A percentile compares a stretch with the other conserved stretches of the same genome.
phyloP scores from a whole-genome alignment of 148 eudicot species.

The Fagopyrum homotropicum region DNA sequence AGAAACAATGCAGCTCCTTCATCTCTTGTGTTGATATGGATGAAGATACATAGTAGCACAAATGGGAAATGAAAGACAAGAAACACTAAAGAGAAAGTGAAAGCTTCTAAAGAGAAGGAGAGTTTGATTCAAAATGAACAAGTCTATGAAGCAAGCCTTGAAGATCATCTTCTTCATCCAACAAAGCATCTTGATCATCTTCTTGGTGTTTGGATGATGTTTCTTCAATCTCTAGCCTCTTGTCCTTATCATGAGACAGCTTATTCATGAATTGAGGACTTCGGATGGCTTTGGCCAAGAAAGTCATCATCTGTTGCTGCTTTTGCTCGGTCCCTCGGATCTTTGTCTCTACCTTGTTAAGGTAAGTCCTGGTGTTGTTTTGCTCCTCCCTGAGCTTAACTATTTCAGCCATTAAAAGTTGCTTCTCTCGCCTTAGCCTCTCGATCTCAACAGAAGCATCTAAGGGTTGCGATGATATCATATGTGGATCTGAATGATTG shows the following conservation, averaged over 20 bases:
- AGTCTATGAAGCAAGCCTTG: too few relatives aligned
- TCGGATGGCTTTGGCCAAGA: conserved; percentile 34
- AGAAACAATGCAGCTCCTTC: too few relatives aligned
- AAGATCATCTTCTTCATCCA: conserved; percentile 9
- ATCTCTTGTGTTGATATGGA: too few relatives aligned
- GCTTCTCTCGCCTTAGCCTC: conserved; percentile 38
- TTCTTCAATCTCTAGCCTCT: conserved; percentile 30
- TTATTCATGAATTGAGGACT: conserved; percentile 35
- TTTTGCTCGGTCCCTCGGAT: conserved; percentile 32
- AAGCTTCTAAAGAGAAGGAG: too few relatives aligned
- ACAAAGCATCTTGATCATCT: conserved; percentile 9
- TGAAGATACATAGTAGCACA: too few relatives aligned
- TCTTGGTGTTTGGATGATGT: conserved; percentile 2
- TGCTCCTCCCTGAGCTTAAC: conserved; percentile 47
- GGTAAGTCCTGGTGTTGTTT: conserved; percentile 24
- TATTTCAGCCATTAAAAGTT: conserved; percentile 33
- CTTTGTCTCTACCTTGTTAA: conserved; percentile 32
- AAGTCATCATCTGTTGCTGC: conserved; percentile 39
- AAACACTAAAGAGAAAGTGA: too few relatives aligned
- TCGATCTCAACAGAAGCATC: conserved; percentile 34
- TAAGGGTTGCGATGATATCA: background rate
- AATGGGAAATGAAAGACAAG: too few relatives aligned
- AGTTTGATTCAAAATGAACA: too few relatives aligned
- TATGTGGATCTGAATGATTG: conserved; percentile 13
- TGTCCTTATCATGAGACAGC: conserved; percentile 25